Evolutionary conservation across 2,329 filamentous ascomycete species (phyloP), one percentile per base, ranked within the genome.

Genomic region (Fusarium marasasianum): DNA sequence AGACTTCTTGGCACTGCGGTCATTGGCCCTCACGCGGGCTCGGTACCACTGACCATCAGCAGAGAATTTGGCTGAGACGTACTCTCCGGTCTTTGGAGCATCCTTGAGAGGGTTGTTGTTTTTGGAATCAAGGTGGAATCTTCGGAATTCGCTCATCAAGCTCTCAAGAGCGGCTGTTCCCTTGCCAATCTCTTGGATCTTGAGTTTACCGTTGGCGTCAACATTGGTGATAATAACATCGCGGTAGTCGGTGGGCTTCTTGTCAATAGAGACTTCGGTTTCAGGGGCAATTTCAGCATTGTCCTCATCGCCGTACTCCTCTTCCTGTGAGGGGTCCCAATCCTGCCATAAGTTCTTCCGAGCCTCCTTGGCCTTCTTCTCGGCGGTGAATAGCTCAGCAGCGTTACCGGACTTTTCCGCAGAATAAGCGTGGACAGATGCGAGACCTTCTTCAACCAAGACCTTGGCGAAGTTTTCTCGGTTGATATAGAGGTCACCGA

Each of bases 11-110:
- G 92, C 92, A 14, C 95, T 89, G 71, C 96, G 94, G 85, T 99
- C 96, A 83, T 98, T 98, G 81, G 95, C 91, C 71, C 95, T 92
- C 71, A 99, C 91, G 71, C 92, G 93, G 38, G 94, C 96, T 71
- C 96, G 94, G 86, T 99, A 99, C 96, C 96, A 99, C 77, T 96
- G 91, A 68, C 92, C 91, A 80, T 99, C 96, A 59, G 91, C 92
- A 12, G 91, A 93, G 86, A 98, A 99, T 81, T 94, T 93, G 78
- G 96, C 96, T 4, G 96, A 93, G 33, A 99, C 96, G 69, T 93
- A 92, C 75, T 98, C 95, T 73, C 96, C 96, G 3, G 94, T 91
- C 87, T 98, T 98, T 71, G 96, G 96, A 26, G 93, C 89, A 51
- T 91, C 90, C 51, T 89, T 85, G 48, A 98, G 87, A 22, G 93